phyloP scores from a whole-genome alignment of 306 rosid species.

The Dalbergia cochinchinensis region DNA sequence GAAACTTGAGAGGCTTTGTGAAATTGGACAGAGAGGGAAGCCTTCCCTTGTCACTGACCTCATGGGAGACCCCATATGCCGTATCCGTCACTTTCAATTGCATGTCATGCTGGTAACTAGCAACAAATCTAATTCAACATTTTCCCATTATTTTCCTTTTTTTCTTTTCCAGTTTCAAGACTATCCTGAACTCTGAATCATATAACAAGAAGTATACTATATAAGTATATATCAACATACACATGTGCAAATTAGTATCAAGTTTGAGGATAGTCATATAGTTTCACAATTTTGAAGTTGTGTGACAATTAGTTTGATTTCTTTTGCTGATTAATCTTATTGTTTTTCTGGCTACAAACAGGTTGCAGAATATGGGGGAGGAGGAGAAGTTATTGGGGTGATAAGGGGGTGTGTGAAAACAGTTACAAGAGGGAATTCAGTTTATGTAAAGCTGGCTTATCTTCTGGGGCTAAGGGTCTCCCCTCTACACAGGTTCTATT shows the following conservation, averaged over 20 bases:
- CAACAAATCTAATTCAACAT: conserved; percentile 13
- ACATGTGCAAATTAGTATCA: not conserved
- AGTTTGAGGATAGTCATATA: not conserved
- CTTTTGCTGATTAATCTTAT: conserved; percentile 9
- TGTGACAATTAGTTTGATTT: not conserved
- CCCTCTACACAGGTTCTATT: conserved; percentile 74
- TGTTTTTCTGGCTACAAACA: conserved; percentile 27
- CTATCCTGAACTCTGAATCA: conserved; percentile 13
- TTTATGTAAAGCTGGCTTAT: conserved; percentile 71
- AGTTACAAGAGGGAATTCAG: conserved; percentile 69
- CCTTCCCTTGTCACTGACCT: conserved; percentile 86
- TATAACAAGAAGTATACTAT: not conserved
- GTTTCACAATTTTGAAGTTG: not conserved
- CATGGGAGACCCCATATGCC: conserved; percentile 89
- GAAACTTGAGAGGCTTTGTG: conserved; percentile 82
- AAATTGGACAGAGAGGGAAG: conserved; percentile 71
- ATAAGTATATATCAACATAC: not conserved
- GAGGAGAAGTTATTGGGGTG: conserved; percentile 73
- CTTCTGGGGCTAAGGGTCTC: conserved; percentile 94
- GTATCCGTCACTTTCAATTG: conserved; percentile 76
- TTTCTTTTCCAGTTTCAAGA: not conserved
- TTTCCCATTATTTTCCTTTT: not conserved
- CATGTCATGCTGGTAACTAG: conserved; percentile 85
- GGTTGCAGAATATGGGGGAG: conserved; percentile 93
- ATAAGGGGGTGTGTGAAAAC: conserved; percentile 91